These are phyloP conservation scores for Termitomyces sp. DNA, from an alignment of 768 basidiomycete genomes.

Conservation along the genomic window DNA sequence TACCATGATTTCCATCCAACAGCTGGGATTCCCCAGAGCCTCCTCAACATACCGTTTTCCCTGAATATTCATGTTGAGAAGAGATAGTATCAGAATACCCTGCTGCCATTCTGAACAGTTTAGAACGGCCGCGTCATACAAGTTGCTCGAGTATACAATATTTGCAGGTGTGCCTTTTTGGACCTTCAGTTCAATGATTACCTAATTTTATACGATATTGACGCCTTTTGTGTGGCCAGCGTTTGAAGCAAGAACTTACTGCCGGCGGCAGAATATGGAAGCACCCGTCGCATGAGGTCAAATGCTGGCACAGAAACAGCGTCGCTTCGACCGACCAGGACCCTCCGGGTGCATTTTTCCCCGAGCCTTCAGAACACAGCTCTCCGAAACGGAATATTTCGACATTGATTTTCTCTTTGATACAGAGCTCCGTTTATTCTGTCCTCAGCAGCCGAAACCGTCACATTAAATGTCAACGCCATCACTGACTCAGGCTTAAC, in stretches of 20 bases:
- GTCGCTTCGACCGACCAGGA: background rate
- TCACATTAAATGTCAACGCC: background rate
- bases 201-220: background rate
- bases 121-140: no score
- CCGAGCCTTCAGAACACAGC: background rate
- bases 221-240: background rate
- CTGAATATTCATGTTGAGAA: background rate
- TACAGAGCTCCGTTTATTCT: background rate
- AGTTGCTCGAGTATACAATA: no score
- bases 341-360: background rate
- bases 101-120: no score
- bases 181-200: background rate
- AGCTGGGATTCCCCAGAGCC: background rate
- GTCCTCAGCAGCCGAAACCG: background rate
- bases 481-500: background rate
- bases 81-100: no score
- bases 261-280: background rate
- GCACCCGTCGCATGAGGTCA: background rate
- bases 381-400: background rate
- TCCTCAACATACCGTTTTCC: background rate
- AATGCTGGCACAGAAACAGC: background rate
- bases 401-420: background rate
- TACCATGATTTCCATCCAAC: no score
- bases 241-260: background rate
- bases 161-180: no score